These are phyloP conservation scores for Cladosporium oxysporum DNA, from an alignment of 2,329 filamentous ascomycete species.

Conservation along the genomic window DNA sequence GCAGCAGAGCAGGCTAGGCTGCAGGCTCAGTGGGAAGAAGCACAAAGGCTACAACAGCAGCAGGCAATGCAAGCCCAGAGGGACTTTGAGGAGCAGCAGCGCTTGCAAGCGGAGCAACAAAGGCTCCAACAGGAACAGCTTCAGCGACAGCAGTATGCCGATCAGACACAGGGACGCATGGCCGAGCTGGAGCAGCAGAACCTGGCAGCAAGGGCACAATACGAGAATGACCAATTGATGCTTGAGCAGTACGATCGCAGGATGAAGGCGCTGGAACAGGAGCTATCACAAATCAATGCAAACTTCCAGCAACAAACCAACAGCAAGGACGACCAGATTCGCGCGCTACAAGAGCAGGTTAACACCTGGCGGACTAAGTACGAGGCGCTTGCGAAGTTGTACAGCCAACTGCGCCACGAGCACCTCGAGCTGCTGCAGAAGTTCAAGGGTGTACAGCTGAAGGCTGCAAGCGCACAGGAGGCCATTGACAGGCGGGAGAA, in stretches of 20 bases:
- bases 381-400: slow-evolving; percentile 92
- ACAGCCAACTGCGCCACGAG: slow-evolving; percentile 92
- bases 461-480: slow-evolving; percentile 94
- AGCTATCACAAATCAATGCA: slow-evolving; percentile 77
- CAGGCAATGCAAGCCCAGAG: slow-evolving; percentile 81
- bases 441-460: slow-evolving; percentile 93
- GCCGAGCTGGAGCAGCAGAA: slow-evolving; percentile 96
- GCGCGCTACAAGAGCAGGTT: slow-evolving; percentile 89
- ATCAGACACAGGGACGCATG: slow-evolving; percentile 93
- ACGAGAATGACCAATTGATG: slow-evolving; percentile 96
- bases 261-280: slow-evolving; percentile 88
- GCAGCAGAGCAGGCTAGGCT: slow-evolving; percentile 89
- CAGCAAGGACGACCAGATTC: slow-evolving; percentile 93
- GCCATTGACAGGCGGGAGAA: slow-evolving; percentile 94
- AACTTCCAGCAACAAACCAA: slow-evolving; percentile 82
- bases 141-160: slow-evolving; percentile 81
- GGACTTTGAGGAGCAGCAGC: slow-evolving; percentile 96
- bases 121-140: slow-evolving; percentile 87
- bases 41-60: slow-evolving; percentile 78
- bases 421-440: slow-evolving; percentile 93
- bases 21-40: slow-evolving; percentile 81
- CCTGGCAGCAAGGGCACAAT: slow-evolving; percentile 88
- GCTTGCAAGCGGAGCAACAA: slow-evolving; percentile 83
- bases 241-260: slow-evolving; percentile 92
- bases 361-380: slow-evolving; percentile 98